A percentile compares a stretch with the other conserved stretches of the same genome.
Conservation (phyloP, 2,329 filamentous ascomycete genomes). For the Triangularia setosa region DNA sequence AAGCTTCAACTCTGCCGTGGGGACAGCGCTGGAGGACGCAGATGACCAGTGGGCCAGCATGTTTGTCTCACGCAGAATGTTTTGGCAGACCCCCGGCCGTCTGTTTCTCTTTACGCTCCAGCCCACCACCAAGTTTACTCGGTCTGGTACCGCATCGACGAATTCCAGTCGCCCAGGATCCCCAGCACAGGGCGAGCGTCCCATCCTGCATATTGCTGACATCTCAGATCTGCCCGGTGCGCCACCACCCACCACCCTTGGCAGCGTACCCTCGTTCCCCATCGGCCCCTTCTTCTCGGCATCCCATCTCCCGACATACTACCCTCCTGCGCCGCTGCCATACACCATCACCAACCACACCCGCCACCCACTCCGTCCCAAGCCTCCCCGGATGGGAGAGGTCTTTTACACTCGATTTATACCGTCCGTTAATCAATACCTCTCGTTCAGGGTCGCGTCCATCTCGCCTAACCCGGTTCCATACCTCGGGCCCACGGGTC, state of each 20-base stretch:
- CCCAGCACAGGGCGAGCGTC: constrained; percentile 34
- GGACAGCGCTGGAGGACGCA: constrained; percentile 57
- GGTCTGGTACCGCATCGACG: constrained; percentile 48
- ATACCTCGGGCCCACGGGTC: constrained; percentile 57
- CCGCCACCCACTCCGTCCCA: constrained; percentile 81
- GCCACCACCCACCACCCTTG: constrained; percentile 35
- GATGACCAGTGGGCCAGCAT: constrained; percentile 69
- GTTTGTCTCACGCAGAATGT: constrained; percentile 76
- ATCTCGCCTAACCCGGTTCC: constrained; percentile 60
- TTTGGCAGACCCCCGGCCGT: constrained; percentile 88
- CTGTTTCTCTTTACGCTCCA: constrained; percentile 84
- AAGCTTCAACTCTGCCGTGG: constrained; percentile 71
- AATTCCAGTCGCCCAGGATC: constrained; percentile 51
- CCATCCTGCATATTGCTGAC: constrained; percentile 26
- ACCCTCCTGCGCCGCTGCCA: constrained; percentile 76
- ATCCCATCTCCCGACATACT: constrained; percentile 87
- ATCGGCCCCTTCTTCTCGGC: constrained; percentile 73
- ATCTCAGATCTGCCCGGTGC: constrained; percentile 39
- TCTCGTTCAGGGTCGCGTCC: constrained; percentile 84
- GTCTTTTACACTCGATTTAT: constrained; percentile 87
- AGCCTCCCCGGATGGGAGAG: constrained; percentile 85
- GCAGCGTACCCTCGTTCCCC: constrained; percentile 38
- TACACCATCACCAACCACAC: constrained; percentile 75
- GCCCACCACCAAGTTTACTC: constrained; percentile 38
- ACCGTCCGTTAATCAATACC: constrained; percentile 74